Conservation (phyloP, 2,329 filamentous ascomycete species). For the Tolypocladium album region DNA sequence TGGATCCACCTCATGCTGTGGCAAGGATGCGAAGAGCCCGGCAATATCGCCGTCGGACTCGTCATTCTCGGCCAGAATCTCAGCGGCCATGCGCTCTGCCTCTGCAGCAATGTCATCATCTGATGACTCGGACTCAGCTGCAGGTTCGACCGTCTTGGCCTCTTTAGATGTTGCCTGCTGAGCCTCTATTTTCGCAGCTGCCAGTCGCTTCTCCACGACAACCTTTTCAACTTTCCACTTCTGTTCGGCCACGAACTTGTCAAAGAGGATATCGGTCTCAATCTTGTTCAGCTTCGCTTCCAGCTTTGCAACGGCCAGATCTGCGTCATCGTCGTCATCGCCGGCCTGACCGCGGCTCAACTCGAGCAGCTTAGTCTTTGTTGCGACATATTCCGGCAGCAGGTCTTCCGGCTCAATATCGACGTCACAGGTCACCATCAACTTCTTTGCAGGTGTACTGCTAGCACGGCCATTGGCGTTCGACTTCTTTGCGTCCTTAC, state of each 20-base stretch:
- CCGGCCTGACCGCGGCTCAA: conserved; percentile 16
- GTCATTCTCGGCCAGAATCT: conserved; percentile 40
- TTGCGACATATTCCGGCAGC: conserved; percentile 64
- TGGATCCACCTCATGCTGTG: conserved; percentile 48
- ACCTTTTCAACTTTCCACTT: conserved; percentile 52
- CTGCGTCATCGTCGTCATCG: conserved; percentile 11
- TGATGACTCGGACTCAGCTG: conserved; percentile 18
- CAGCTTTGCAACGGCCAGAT: conserved; percentile 50
- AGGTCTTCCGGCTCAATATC: conserved; percentile 68
- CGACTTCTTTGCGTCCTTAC: conserved; percentile 20
- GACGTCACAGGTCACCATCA: conserved; percentile 45
- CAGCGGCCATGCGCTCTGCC: conserved; percentile 47
- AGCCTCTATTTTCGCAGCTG: conserved; percentile 31
- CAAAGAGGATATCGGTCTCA: conserved; percentile 68
- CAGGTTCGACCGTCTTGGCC: conserved; percentile 9
- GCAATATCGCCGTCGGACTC: conserved; percentile 42
- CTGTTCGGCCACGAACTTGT: conserved; percentile 52
- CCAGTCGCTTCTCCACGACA: conserved; percentile 50
- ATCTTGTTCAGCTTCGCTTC: conserved; percentile 66
- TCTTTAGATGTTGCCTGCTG: conserved; percentile 13
- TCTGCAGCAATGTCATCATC: conserved; percentile 37
- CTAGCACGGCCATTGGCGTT: conserved; percentile 9
- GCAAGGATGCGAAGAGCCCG: conserved; percentile 47
- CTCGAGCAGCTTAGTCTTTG: conserved; percentile 58
- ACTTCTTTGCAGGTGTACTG: conserved; percentile 26